Conservation (phyloP, 2,329 filamentous ascomycete genomes). For the Cryphonectria parasitica region DNA sequence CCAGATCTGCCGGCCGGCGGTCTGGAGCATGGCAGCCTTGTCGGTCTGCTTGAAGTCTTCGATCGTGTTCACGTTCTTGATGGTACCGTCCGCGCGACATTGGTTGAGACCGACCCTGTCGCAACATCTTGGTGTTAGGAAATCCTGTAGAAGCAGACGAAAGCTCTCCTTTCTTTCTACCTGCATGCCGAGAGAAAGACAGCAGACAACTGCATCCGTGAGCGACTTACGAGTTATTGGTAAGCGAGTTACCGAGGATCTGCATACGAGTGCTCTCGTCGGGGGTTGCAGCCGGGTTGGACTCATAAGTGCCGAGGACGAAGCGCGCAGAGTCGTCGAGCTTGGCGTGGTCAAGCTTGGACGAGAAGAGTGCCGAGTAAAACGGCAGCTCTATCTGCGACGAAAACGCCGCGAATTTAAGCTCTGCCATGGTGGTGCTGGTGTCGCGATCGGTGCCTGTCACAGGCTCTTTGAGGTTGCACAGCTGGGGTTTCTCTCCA, state of each 20-base stretch:
- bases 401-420: conserved; percentile 83
- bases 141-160: not conserved
- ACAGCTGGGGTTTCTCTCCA: not conserved
- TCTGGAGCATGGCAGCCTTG: conserved; percentile 76
- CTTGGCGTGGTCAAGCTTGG: conserved; percentile 96
- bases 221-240: conserved; percentile 73
- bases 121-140: conserved; percentile 20
- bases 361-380: conserved; percentile 87
- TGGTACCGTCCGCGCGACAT: conserved; percentile 87
- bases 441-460: conserved; percentile 1
- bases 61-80: conserved; percentile 94
- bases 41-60: conserved; percentile 89
- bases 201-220: not conserved
- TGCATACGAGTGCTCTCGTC: conserved; percentile 86
- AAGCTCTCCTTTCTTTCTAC: not conserved
- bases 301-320: conserved; percentile 86
- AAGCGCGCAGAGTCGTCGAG: conserved; percentile 90
- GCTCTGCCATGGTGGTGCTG: conserved; percentile 51
- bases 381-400: conserved; percentile 96
- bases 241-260: conserved; percentile 84
- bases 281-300: conserved; percentile 70
- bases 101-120: conserved; percentile 68
- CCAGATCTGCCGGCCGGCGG: conserved; percentile 86
- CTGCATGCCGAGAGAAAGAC: not conserved
- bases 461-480: not conserved